Conservation (phyloP, 2,329 filamentous ascomycete species). For the Xylariaceae sp. region DNA sequence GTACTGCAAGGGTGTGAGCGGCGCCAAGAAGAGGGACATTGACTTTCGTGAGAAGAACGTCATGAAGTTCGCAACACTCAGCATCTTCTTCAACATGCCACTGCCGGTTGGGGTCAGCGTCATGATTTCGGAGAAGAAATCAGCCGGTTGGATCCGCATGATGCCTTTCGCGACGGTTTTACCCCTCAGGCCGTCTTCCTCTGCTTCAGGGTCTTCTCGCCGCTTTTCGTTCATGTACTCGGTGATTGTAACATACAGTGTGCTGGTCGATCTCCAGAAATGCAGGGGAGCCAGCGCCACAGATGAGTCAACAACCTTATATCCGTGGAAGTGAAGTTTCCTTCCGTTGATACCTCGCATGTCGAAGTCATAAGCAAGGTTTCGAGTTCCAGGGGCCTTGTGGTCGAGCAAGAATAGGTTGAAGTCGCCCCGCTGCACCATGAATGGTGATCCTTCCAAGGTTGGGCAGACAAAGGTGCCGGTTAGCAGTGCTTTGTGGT, state of each 20-base stretch:
- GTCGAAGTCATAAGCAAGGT: slow-evolving; percentile 58
- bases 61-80: slow-evolving; percentile 46
- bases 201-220: slow-evolving; percentile 21
- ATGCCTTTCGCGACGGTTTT: slow-evolving; percentile 54
- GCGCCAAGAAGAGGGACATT: slow-evolving; percentile 48
- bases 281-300: slow-evolving; percentile 50
- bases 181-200: slow-evolving; percentile 37
- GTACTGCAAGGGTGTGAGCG: slow-evolving; percentile 53
- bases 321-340: slow-evolving; percentile 55
- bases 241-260: slow-evolving; percentile 58
- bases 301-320: slow-evolving; percentile 58
- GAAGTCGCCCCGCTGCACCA: slow-evolving; percentile 55
- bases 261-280: slow-evolving; percentile 60
- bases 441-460: slow-evolving; percentile 53
- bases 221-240: slow-evolving; percentile 24
- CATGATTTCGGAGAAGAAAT: slow-evolving; percentile 52
- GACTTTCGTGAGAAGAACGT: slow-evolving; percentile 53
- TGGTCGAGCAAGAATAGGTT: slow-evolving; percentile 51
- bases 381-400: slow-evolving; percentile 51
- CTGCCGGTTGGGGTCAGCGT: slow-evolving; percentile 49
- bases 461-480: slow-evolving; percentile 55
- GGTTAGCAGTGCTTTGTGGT: slow-evolving; percentile 50
- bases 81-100: slow-evolving; percentile 37
- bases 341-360: slow-evolving; percentile 51
- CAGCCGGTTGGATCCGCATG: slow-evolving; percentile 48